These are phyloP conservation scores for Aegle marmelos DNA, from an alignment of 345 rosid genomes.

Conservation along the genomic window DNA sequence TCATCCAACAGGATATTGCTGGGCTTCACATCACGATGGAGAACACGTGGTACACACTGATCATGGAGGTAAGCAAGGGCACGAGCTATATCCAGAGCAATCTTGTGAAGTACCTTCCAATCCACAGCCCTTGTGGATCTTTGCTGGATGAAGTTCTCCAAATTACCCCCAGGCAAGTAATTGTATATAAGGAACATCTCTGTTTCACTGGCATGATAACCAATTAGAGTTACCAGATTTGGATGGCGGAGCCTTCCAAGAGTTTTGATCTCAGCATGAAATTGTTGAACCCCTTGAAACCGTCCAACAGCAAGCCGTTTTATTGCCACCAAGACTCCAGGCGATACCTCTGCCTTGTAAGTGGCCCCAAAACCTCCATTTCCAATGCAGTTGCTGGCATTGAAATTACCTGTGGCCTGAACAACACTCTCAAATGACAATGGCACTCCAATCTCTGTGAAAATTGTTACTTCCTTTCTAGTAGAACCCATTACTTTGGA, in stretches of 20 bases:
- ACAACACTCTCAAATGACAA: conserved; percentile 49
- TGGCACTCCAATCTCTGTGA: conserved; percentile 47
- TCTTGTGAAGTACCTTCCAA: conserved; percentile 84
- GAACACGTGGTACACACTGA: conserved; percentile 79
- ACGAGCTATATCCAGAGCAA: conserved; percentile 78
- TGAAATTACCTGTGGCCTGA: conserved; percentile 49
- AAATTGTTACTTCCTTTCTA: conserved; percentile 44
- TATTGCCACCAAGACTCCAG: conserved; percentile 44
- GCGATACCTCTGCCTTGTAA: conserved; percentile 53
- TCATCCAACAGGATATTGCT: conserved; percentile 87
- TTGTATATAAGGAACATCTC: conserved; percentile 63
- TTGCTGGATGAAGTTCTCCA: conserved; percentile 54
- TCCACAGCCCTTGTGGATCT: conserved; percentile 46
- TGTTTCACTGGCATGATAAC: conserved; percentile 58
- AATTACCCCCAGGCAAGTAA: conserved; percentile 54
- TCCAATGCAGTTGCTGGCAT: conserved; percentile 54
- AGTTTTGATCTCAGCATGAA: conserved; percentile 51
- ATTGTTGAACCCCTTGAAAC: conserved; percentile 52
- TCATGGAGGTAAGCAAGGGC: conserved; percentile 90
- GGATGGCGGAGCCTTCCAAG: conserved; percentile 51
- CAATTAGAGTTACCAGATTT: conserved; percentile 54
- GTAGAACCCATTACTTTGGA: conserved; percentile 27
- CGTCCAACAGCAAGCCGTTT: conserved; percentile 56
- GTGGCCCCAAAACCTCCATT: conserved; percentile 66
- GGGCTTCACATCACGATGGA: conserved; percentile 95